Base-by-base conservation (phyloP, 257 asterid species). In the Solanum bukasovii region DNA sequence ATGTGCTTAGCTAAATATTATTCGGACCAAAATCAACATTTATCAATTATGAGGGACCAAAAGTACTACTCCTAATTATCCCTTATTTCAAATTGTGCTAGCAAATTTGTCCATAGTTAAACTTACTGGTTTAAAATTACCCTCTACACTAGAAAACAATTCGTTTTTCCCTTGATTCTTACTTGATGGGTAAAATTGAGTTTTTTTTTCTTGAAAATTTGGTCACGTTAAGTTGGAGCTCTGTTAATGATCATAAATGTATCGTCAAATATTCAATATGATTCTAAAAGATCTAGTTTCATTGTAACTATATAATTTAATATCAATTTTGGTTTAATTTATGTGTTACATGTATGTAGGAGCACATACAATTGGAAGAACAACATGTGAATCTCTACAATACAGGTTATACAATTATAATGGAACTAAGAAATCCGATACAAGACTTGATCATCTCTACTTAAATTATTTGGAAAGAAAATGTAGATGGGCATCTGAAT, bases 401-500 rank as follows among this genome's bases (percentile, higher is more conserved):
- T 34, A 87, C 83, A 88, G 98, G 91, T 44, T 96, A n/a, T 94
- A 42, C 90, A 91, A 93, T 92, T 91, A 87, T 88, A 87, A 75
- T 31, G 93, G 95, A 56, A 92, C 92, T 0, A 68, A 85, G 33
- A 91, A 90, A 59, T 88, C 94, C 37, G 98, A 92, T 86, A 93
- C 96, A 18, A 38, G 93, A 27, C 90, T 95, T 7, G 34, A 92
- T 83, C 94, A 92, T 0, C 90, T 85, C 13, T 96, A 94, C 56
- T 88, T 94, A 5, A 95, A 93, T 86, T 95, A 88, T 91, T 87
- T 96, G 92, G 86, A 91, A 40, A 92, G 98, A 72, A 94, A 96
- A 83, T 96, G 99, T 93, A 88, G 99, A 68, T 96, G 99, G 99
- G 98, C 98, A 13, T 94, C 98, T 34, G 98, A 95, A 73, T 90